Evolutionary conservation across 257 asterid species (phyloP).

Genomic region (Perilla frutescens): DNA sequence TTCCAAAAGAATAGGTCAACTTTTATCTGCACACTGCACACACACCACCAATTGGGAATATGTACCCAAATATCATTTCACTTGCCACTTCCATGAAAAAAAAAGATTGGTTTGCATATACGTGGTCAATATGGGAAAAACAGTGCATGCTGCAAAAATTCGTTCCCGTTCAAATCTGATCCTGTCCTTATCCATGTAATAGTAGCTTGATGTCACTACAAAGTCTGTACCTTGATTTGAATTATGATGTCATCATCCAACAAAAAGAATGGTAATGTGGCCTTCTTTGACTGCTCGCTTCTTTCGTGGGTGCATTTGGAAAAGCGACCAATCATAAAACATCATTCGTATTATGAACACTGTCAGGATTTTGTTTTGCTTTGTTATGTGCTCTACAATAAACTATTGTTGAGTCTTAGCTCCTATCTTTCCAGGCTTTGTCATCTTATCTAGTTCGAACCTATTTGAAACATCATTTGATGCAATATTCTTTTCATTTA

Average conservation of each 20-base stretch:
- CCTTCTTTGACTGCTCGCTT: conserved; percentile 42
- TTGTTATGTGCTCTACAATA: conserved; percentile 1
- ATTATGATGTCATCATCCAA: conserved; percentile 46
- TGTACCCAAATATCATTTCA: conserved; percentile 52
- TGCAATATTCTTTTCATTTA: background rate
- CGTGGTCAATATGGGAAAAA: conserved; percentile 40
- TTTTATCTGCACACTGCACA: conserved; percentile 43
- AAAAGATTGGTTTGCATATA: conserved; percentile 30
- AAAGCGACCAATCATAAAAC: conserved; percentile 38
- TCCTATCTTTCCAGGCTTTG: background rate
- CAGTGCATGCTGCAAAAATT: conserved; percentile 36
- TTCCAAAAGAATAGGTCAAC: conserved; percentile 52
- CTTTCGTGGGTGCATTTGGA: conserved; percentile 38
- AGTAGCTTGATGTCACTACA: conserved; percentile 43
- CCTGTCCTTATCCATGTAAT: conserved; percentile 28
- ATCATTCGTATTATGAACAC: background rate
- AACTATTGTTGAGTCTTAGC: background rate
- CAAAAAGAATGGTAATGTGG: conserved; percentile 44
- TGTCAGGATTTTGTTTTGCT: conserved; percentile 20
- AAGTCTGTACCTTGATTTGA: conserved; percentile 39
- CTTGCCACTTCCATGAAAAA: conserved; percentile 33
- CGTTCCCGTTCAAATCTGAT: conserved; percentile 40
- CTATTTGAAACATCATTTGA: background rate
- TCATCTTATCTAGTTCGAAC: conserved; percentile 10
- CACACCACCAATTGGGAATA: conserved; percentile 61